Conservation (phyloP, 2,329 filamentous ascomycete genomes). For the Ophiocordyceps sinensis region DNA sequence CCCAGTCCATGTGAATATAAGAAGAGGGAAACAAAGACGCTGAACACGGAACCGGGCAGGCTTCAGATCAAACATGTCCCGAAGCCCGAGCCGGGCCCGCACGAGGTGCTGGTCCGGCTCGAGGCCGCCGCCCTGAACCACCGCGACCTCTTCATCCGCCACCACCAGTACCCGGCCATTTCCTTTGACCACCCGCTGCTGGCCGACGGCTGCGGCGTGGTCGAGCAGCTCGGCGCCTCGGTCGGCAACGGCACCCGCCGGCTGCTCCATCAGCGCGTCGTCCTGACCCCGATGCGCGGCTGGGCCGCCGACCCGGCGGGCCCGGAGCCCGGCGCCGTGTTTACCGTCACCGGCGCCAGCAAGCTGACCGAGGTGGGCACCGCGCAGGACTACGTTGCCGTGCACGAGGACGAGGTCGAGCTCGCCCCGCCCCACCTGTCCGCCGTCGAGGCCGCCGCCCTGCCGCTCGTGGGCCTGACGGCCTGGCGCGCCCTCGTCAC, state of each 20-base stretch:
- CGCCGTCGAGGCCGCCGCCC: constrained; percentile 61
- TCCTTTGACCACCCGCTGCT: constrained; percentile 67
- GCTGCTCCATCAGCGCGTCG: constrained; percentile 50
- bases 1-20: no score
- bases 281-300: constrained; percentile 64
- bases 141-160: constrained; percentile 86
- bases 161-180: constrained; percentile 77
- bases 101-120: constrained; percentile 62
- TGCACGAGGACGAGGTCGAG: constrained; percentile 62
- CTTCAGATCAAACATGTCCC: constrained; percentile 47
- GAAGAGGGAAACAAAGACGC: neutral
- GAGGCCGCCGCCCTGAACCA: constrained; percentile 80
- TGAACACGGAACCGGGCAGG: constrained; percentile 17
- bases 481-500: constrained; percentile 75
- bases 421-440: constrained; percentile 58
- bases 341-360: constrained; percentile 57
- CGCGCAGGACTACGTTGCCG: constrained; percentile 55
- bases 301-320: constrained; percentile 61
- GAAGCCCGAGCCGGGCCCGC: constrained; percentile 46
- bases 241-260: constrained; percentile 10
- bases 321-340: constrained; percentile 48
- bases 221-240: constrained; percentile 41
- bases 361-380: constrained; percentile 49
- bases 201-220: constrained; percentile 67
- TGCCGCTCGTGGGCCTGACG: constrained; percentile 76